Conservation (phyloP, 2,329 filamentous ascomycete genomes). For the Xylariaceae sp. region DNA sequence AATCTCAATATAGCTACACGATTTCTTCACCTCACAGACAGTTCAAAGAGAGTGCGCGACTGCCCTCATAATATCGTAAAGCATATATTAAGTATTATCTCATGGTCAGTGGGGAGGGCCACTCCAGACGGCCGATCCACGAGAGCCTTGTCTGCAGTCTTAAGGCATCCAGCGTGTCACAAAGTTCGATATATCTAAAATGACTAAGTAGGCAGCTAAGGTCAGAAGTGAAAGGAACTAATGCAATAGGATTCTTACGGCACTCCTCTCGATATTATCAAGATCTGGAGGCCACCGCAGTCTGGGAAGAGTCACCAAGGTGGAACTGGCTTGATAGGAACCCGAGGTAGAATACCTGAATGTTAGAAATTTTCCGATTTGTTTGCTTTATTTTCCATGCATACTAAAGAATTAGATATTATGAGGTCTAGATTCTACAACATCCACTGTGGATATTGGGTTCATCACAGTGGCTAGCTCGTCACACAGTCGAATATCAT, state of each 20-base stretch:
- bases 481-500: too few species aligned
- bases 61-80: conserved; percentile 29
- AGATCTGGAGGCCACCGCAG: conserved; percentile 36
- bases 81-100: conserved; percentile 31
- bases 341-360: neutral
- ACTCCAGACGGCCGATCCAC: conserved; percentile 41
- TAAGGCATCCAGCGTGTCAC: conserved; percentile 37
- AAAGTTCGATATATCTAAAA: conserved; percentile 40
- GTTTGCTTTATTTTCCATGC: neutral
- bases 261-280: conserved; percentile 32
- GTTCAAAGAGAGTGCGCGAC: conserved; percentile 43
- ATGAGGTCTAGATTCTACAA: too few species aligned
- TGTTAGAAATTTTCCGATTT: too few species aligned
- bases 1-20: conserved; percentile 37
- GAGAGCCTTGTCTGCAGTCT: conserved; percentile 40
- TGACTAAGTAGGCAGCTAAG: conserved; percentile 36
- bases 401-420: too few species aligned
- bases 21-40: conserved; percentile 45
- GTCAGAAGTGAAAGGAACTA: conserved; percentile 40
- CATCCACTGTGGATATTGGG: too few species aligned
- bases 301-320: conserved; percentile 38
- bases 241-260: conserved; percentile 34
- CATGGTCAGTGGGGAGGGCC: conserved; percentile 34
- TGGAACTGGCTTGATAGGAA: conserved; percentile 22
- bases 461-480: too few species aligned